Evolutionary conservation across 2,329 filamentous ascomycete genomes (phyloP).

Genomic region (Xylaria digitata): DNA sequence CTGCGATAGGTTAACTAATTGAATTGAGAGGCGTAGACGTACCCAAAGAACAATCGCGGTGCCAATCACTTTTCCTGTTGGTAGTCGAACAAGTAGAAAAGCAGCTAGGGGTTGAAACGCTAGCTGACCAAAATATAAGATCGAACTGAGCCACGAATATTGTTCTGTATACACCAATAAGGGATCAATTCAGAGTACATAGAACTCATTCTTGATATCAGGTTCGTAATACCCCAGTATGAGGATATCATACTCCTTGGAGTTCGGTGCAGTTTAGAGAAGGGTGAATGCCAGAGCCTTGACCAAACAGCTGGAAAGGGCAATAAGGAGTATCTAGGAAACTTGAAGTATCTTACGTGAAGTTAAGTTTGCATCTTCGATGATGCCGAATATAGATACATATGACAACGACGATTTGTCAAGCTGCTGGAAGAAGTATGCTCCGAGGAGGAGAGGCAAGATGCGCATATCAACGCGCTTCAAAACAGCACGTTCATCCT

Average conservation of each 20-base stretch:
- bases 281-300: not conserved
- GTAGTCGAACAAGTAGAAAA: slow-evolving; percentile 63
- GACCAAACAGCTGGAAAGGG: not conserved
- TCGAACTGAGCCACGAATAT: slow-evolving; percentile 70
- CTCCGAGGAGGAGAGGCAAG: slow-evolving; percentile 62
- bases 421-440: slow-evolving; percentile 69
- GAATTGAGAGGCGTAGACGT: slow-evolving; percentile 4
- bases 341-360: slow-evolving; percentile 32
- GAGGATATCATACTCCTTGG: not conserved
- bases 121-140: slow-evolving; percentile 70
- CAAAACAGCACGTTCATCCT: slow-evolving; percentile 61
- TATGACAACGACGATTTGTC: slow-evolving; percentile 62
- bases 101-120: slow-evolving; percentile 68
- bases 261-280: not conserved
- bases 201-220: not conserved
- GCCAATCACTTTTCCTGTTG: slow-evolving; percentile 65
- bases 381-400: slow-evolving; percentile 62
- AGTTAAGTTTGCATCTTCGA: slow-evolving; percentile 42
- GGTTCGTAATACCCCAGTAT: not conserved
- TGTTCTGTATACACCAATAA: slow-evolving; percentile 48
- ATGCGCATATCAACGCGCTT: slow-evolving; percentile 62
- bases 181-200: not conserved
- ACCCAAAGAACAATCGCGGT: slow-evolving; percentile 64
- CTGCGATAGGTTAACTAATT: not conserved
- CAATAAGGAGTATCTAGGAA: not conserved